Evolutionary conservation across 2,329 filamentous ascomycete genomes (phyloP).

Genomic region (Ophiostoma perfectum): DNA sequence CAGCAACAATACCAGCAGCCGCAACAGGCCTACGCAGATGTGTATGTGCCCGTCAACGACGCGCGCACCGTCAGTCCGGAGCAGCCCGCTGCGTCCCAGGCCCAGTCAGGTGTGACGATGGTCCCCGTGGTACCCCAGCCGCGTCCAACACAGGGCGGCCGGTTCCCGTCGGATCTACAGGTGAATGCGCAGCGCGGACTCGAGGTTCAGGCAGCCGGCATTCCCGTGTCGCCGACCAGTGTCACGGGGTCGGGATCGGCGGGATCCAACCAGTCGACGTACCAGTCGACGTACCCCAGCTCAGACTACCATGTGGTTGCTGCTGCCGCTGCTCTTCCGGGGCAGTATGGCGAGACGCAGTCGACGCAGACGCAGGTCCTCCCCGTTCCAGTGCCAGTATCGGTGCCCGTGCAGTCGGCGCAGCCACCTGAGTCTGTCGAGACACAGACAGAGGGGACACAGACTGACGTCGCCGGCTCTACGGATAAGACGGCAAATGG

Average conservation of each 20-base stretch:
- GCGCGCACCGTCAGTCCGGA: background rate
- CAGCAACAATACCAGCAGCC: background rate
- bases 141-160: constrained; percentile 77
- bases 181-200: constrained; percentile 72
- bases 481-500: background rate
- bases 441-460: too few relatives aligned
- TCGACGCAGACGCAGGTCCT: background rate
- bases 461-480: too few relatives aligned
- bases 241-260: constrained; percentile 58
- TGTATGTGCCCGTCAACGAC: background rate
- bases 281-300: constrained; percentile 22
- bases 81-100: background rate
- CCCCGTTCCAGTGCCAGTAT: background rate
- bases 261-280: constrained; percentile 1
- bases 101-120: background rate
- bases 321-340: constrained; percentile 52
- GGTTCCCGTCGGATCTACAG: constrained; percentile 92
- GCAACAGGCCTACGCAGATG: background rate
- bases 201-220: constrained; percentile 62
- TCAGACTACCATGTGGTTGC: constrained; percentile 47
- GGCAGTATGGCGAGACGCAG: constrained; percentile 24
- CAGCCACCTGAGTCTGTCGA: too few relatives aligned
- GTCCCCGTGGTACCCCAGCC: background rate
- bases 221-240: constrained; percentile 71
- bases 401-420: background rate